A percentile compares a stretch with the other conserved stretches of the same genome.
Evolutionary conservation across 2,329 filamentous ascomycete genomes (phyloP).

Genomic region (Thielaviopsis musarum): DNA sequence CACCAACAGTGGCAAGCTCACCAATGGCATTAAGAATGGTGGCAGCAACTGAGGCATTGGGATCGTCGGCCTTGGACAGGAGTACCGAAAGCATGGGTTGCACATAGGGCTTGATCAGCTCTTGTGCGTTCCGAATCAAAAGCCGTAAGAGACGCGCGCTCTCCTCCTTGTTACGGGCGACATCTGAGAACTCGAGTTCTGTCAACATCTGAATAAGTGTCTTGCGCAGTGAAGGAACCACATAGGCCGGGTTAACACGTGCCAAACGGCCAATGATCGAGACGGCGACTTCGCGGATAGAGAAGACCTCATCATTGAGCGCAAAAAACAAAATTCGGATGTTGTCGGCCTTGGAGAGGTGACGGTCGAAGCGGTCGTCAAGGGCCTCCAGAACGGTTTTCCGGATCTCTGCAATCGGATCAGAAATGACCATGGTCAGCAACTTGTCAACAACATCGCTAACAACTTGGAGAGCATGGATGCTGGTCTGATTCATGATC

Average conservation of each 20-base stretch:
- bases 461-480: slow-evolving; percentile 91
- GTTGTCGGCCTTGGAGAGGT: slow-evolving; percentile 94
- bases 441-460: slow-evolving; percentile 96
- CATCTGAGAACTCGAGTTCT: slow-evolving; percentile 90
- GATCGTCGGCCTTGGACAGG: slow-evolving; percentile 78
- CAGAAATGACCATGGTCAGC: slow-evolving; percentile 83
- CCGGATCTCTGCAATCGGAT: slow-evolving; percentile 77
- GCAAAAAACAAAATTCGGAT: slow-evolving; percentile 91
- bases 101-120: slow-evolving; percentile 88
- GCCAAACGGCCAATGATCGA: slow-evolving; percentile 90
- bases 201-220: slow-evolving; percentile 91
- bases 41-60: slow-evolving; percentile 73
- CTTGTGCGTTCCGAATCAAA: slow-evolving; percentile 81
- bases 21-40: slow-evolving; percentile 93
- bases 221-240: slow-evolving; percentile 89
- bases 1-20: slow-evolving; percentile 83
- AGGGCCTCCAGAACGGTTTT: slow-evolving; percentile 76
- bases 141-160: slow-evolving; percentile 86
- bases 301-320: slow-evolving; percentile 85
- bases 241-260: slow-evolving; percentile 84
- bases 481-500: slow-evolving; percentile 94
- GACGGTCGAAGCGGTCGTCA: slow-evolving; percentile 85
- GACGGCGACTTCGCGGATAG: slow-evolving; percentile 86
- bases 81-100: slow-evolving; percentile 90
- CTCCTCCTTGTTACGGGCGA: slow-evolving; percentile 86